These are phyloP conservation scores for Gossypium laxum DNA, from an alignment of 441 rosid genomes.

Conservation along the genomic window DNA sequence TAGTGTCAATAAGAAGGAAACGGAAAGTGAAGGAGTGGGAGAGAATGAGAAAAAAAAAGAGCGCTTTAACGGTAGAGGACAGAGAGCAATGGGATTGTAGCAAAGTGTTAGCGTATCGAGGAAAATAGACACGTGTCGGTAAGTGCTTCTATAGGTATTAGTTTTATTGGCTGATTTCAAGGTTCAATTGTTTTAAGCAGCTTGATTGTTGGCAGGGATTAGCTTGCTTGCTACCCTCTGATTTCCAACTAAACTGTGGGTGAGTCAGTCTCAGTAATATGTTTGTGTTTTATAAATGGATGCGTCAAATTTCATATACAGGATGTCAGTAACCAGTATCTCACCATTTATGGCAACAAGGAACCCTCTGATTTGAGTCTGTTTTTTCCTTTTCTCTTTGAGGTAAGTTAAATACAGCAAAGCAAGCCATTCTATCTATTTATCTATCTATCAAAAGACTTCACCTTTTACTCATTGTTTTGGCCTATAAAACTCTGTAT, in stretches of 20 bases:
- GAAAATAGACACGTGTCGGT: slow-evolving; percentile 29
- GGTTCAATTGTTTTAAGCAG: not conserved
- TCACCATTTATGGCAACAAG: too few species aligned
- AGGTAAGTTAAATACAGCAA: too few species aligned
- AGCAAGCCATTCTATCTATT: too few species aligned
- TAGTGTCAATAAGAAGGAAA: not conserved
- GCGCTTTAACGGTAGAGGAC: slow-evolving; percentile 5
- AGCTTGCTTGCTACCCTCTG: not conserved
- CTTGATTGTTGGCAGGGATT: not conserved
- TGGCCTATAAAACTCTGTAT: too few species aligned
- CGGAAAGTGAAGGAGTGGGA: not conserved
- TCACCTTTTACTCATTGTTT: too few species aligned
- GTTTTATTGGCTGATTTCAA: not conserved
- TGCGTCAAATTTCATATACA: too few species aligned
- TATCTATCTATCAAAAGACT: too few species aligned
- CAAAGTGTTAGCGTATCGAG: slow-evolving; percentile 22
- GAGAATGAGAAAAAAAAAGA: not conserved
- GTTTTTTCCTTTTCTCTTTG: too few species aligned
- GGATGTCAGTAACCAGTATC: too few species aligned
- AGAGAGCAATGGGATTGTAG: slow-evolving; percentile 19
- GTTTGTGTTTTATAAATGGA: too few species aligned
- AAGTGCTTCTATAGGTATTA: not conserved
- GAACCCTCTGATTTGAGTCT: too few species aligned
- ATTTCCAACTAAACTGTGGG: not conserved
- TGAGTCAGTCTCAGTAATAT: not conserved